Base-by-base conservation (phyloP, 768 basidiomycete genomes). In the Leucocoprinus birnbaumii region DNA sequence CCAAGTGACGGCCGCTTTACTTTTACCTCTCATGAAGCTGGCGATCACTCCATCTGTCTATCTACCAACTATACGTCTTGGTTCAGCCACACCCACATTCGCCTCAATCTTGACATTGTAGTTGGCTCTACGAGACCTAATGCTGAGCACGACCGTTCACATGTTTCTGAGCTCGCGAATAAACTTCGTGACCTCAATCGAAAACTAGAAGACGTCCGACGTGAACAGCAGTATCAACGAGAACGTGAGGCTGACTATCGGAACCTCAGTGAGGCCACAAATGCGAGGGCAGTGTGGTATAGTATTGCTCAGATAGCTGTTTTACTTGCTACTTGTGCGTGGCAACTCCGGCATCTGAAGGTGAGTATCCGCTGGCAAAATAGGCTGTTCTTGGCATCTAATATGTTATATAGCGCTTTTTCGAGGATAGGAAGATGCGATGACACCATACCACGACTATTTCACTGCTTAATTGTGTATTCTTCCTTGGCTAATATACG, bases 161-260 rank as follows among this genome's bases (percentile, higher is more conserved):
- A 95, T 68, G 84, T 95, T 24, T 87, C 86, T 2, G 86, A 90
- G 62, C 74, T 95, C 34, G 87, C 91, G 0, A 66, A 79, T 46
- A 93, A 92, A 70, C 79, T 99, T 53, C 86, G 92, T 24, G 97
- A 98, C 64, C 77, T 99, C 58, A 99, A 98, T 72, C 80, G 85
- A 65, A 96, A 94, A 70, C 77, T 99, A 47, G 91, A 91, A 68
- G 94, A 96, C 63, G 89, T 98, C 53, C 80, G 93, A 44, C 78
- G 94, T 22, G 97, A 98, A 71, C 97, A 99, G 73, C 91, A 95
- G 71, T 99, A 98, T 67, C 96, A 98, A 75, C 80, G 97, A 41
- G 96, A 99, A 73, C 78, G 97, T 60, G 97, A 99, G 71, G 78
- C 90, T 10, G 87, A 91, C 62, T 99, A 89, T 67, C 76, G 97